These are phyloP conservation scores for Inosperma sp. DNA, from an alignment of 768 basidiomycete species.

Conservation along the genomic window DNA sequence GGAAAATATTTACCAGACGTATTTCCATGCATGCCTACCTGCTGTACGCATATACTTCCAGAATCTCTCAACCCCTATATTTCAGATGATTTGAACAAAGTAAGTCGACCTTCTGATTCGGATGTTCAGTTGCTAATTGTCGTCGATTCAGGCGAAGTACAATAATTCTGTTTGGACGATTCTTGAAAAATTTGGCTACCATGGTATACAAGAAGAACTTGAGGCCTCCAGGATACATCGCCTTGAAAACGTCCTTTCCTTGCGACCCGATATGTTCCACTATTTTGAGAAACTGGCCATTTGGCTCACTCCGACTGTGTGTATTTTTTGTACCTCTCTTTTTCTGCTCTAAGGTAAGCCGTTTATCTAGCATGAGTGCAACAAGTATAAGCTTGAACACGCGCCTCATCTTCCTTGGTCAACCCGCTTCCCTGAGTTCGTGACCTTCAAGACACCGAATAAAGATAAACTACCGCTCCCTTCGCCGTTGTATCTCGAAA, in stretches of 20 bases:
- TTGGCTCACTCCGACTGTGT: slow-evolving; percentile 19
- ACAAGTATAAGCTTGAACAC: slow-evolving; percentile 12
- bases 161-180: slow-evolving; percentile 18
- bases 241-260: slow-evolving; percentile 23
- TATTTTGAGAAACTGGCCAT: slow-evolving; percentile 15
- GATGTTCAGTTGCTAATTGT: background rate
- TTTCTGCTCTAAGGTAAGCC: background rate
- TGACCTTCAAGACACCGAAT: slow-evolving; percentile 21
- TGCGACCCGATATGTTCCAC: slow-evolving; percentile 4
- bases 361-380: slow-evolving; percentile 2
- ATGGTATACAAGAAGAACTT: slow-evolving; percentile 17
- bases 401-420: background rate
- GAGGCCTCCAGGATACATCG: slow-evolving; percentile 25
- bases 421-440: background rate
- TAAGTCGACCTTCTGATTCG: slow-evolving; percentile 14
- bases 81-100: slow-evolving; percentile 18
- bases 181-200: slow-evolving; percentile 13
- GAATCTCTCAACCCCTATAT: slow-evolving; percentile 20
- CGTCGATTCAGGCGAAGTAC: slow-evolving; percentile 12
- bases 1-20: background rate
- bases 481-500: slow-evolving; percentile 23
- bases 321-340: background rate
- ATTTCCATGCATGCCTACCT: slow-evolving; percentile 9
- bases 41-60: slow-evolving; percentile 29
- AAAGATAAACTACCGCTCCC: slow-evolving; percentile 22